Conservation (phyloP, 805 yeast genomes). For the Starmera amethionina region DNA sequence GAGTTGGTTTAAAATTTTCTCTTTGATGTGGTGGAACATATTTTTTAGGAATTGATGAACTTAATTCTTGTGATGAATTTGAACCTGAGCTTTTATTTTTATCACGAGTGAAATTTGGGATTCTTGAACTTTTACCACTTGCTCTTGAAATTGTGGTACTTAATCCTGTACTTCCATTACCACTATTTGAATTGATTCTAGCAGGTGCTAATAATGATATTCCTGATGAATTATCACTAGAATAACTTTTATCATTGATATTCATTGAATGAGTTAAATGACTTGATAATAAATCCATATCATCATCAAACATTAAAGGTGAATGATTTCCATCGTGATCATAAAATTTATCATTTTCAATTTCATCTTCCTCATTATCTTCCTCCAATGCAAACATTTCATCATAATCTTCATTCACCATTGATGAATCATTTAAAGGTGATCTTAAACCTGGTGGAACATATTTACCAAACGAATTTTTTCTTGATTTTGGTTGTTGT, state of each 20-base stretch:
- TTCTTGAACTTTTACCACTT: not conserved
- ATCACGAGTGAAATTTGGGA: not conserved
- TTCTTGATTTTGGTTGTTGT: conserved; percentile 1
- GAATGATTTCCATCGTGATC: not conserved
- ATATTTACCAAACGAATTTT: conserved; percentile 40
- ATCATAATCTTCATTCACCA: conserved; percentile 13
- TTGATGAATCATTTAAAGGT: conserved; percentile 17
- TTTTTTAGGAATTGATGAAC: conserved; percentile 8
- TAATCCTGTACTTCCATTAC: not conserved
- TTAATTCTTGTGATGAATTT: conserved; percentile 1
- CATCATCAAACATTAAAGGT: conserved; percentile 8
- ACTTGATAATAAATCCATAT: conserved; percentile 1
- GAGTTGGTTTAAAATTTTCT: conserved; percentile 19
- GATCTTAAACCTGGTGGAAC: conserved; percentile 66
- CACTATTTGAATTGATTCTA: not conserved
- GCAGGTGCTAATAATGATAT: conserved; percentile 13
- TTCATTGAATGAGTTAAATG: not conserved
- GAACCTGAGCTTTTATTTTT: not conserved
- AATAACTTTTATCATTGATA: conserved; percentile 10
- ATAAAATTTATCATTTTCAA: conserved; percentile 1
- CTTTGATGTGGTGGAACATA: conserved; percentile 51
- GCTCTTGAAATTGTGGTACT: not conserved
- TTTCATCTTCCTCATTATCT: conserved; percentile 15
- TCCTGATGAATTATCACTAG: conserved; percentile 16
- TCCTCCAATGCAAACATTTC: conserved; percentile 23